These are phyloP conservation scores for Lobulomyces angularis DNA, from an alignment of 192 early-diverging fungal species.

Conservation along the genomic window DNA sequence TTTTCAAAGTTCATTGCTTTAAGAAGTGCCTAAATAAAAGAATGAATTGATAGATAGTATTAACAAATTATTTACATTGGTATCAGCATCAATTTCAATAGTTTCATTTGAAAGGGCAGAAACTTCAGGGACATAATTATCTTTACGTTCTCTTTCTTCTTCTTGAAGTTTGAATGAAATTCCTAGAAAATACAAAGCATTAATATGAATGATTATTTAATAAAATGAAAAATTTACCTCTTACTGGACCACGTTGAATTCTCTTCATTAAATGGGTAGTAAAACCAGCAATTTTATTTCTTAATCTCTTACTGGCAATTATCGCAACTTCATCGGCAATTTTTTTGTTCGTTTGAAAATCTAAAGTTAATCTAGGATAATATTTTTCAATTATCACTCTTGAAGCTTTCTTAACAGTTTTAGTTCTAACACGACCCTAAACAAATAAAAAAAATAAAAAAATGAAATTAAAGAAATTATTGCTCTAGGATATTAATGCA, in stretches of 20 bases:
- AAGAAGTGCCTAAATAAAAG: conserved; percentile 61
- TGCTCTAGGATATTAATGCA: too few relatives aligned
- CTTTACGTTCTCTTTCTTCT: conserved; percentile 99
- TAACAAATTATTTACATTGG: conserved; percentile 45
- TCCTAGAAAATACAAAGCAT: too few relatives aligned
- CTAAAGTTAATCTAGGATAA: conserved; percentile 96
- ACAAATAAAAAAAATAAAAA: too few relatives aligned
- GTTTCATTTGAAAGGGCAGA: conserved; percentile 83
- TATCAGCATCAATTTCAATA: conserved; percentile 93
- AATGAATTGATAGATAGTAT: not conserved
- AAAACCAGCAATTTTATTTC: conserved; percentile 99
- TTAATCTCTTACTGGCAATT: conserved; percentile 96
- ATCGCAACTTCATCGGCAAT: conserved; percentile 95
- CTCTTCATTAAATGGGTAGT: conserved; percentile 99
- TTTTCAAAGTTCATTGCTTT: conserved; percentile 94
- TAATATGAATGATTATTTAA: too few relatives aligned
- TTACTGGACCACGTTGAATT: conserved; percentile 95
- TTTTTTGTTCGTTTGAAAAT: conserved; percentile 99
- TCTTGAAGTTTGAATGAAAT: conserved; percentile 99
- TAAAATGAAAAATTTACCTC: too few relatives aligned
- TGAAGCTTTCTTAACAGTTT: conserved; percentile 99
- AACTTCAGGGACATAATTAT: conserved; percentile 98
- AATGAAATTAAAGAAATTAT: too few relatives aligned
- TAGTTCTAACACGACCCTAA: conserved; percentile 95
- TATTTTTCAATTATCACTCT: conserved; percentile 99